A percentile compares a stretch with the other conserved stretches of the same genome.
These are phyloP conservation scores for Acer campestre DNA, from an alignment of 345 rosid species.

Conservation along the genomic window DNA sequence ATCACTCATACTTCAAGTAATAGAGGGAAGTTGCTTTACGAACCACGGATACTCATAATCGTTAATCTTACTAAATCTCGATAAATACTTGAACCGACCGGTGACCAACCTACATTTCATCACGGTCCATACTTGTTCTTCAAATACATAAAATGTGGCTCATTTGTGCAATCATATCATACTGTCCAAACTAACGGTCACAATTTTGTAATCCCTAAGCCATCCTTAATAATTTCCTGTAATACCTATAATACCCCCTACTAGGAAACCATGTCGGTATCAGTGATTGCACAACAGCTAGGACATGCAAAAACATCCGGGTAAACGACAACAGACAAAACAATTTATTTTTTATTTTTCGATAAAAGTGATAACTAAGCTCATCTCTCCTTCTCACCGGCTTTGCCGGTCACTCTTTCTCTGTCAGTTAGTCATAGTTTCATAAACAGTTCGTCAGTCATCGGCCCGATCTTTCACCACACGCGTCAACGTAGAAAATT, in stretches of 20 bases:
- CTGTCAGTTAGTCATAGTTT: not conserved
- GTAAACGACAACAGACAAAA: slow-evolving; percentile 4
- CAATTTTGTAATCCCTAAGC: not conserved
- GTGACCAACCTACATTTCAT: too few species aligned
- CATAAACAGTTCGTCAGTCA: not conserved
- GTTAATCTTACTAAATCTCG: too few species aligned
- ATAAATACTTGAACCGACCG: too few species aligned
- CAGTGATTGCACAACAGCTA: slow-evolving; percentile 5
- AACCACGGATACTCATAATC: too few species aligned
- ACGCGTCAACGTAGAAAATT: slow-evolving; percentile 8
- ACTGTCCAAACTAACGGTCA: too few species aligned
- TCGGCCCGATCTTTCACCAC: slow-evolving; percentile 4
- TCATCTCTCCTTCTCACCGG: slow-evolving; percentile 5
- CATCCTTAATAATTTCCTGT: not conserved
- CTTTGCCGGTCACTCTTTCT: slow-evolving; percentile 6
- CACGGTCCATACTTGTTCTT: too few species aligned
- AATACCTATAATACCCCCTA: not conserved
- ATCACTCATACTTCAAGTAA: too few species aligned
- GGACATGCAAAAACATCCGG: not conserved
- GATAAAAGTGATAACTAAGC: not conserved
- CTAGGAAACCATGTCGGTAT: not conserved
- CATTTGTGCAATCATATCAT: too few species aligned
- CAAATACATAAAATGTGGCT: too few species aligned
- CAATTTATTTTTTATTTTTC: not conserved
- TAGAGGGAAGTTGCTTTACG: too few species aligned